Evolutionary conservation across 257 asterid genomes (phyloP).

Genomic region (Nicotiana noctiflora): DNA sequence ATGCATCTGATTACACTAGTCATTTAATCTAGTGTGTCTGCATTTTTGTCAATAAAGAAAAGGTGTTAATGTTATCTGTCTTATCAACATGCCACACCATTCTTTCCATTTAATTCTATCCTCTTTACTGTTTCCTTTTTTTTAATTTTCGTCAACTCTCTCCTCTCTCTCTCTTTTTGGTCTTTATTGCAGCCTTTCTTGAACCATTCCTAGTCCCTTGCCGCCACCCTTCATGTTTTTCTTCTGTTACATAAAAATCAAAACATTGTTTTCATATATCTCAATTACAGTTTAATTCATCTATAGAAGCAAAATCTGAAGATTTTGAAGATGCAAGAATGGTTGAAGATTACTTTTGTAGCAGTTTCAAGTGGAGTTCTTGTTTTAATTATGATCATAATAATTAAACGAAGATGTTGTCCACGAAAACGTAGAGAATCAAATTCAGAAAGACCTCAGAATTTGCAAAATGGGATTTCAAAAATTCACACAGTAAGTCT

Average conservation of each 20-base stretch:
- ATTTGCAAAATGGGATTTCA: constrained; percentile 39
- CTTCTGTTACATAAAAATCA: neutral
- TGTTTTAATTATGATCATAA: constrained; percentile 15
- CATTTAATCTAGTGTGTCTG: neutral
- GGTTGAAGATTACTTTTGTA: constrained; percentile 30
- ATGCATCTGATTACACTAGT: rapidly evolving
- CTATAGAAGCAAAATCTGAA: neutral
- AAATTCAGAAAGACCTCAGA: constrained; percentile 17
- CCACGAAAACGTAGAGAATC: neutral
- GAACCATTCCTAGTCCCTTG: constrained; percentile 37
- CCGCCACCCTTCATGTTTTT: constrained; percentile 18
- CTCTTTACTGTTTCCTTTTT: neutral
- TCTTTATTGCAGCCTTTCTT: constrained; percentile 40
- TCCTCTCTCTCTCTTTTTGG: neutral
- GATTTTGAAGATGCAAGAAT: constrained; percentile 31
- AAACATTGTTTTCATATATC: neutral
- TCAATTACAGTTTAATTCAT: neutral
- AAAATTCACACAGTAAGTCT: constrained; percentile 61
- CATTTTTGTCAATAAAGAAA: neutral
- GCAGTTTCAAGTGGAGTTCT: constrained; percentile 24
- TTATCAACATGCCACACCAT: constrained; percentile 2
- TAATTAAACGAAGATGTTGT: constrained; percentile 22
- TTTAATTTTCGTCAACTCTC: neutral
- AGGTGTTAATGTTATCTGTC: neutral
- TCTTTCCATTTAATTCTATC: constrained; percentile 19